These are phyloP conservation scores for Schizophyllum amplum DNA, from an alignment of 1,284 basidiomycete genomes.

Conservation along the genomic window DNA sequence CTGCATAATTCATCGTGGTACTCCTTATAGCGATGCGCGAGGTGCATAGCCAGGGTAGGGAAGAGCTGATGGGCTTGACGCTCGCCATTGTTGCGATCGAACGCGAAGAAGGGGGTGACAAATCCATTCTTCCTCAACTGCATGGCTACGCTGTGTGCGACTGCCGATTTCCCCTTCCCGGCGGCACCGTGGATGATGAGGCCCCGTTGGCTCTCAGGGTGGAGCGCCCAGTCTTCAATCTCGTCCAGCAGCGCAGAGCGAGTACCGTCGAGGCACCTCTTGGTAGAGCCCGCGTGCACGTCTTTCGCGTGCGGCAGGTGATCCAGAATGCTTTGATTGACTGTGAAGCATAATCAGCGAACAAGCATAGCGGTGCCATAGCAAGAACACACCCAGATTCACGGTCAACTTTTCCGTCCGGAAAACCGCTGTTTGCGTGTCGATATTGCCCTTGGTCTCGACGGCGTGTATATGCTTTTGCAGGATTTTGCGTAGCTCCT, in stretches of 20 bases:
- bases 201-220: neutral
- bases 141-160: conserved; percentile 5
- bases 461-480: too few relatives aligned
- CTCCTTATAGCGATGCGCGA: neutral
- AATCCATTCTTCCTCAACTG: neutral
- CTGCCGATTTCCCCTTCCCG: conserved; percentile 6
- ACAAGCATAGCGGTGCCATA: too few relatives aligned
- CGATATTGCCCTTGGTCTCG: too few relatives aligned
- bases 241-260: conserved; percentile 1
- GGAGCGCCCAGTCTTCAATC: conserved; percentile 1
- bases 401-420: too few relatives aligned
- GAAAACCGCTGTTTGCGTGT: too few relatives aligned
- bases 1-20: neutral
- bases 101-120: conserved; percentile 5
- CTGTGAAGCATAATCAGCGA: too few relatives aligned
- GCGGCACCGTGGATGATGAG: conserved; percentile 5
- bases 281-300: neutral
- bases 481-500: too few relatives aligned
- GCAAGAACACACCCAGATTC: too few relatives aligned
- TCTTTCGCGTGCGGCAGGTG: neutral
- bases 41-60: conserved; percentile 6
- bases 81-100: conserved; percentile 1
- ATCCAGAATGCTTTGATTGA: neutral
- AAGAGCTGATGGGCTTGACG: neutral
- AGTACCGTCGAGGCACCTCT: neutral